These are phyloP conservation scores for Leccinum arenicola DNA, from an alignment of 768 basidiomycete species.

Conservation along the genomic window DNA sequence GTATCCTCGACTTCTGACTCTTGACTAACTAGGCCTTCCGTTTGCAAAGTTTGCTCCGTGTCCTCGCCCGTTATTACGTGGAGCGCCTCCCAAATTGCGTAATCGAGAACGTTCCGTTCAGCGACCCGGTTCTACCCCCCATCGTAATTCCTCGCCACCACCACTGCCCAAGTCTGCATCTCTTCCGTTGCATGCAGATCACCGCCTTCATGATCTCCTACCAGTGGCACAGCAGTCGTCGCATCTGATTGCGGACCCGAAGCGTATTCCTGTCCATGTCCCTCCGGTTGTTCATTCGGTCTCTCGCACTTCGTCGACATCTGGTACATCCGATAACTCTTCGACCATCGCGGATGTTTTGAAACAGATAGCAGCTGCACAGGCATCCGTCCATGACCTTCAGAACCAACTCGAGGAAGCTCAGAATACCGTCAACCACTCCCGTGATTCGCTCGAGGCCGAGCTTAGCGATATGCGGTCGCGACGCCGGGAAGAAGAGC, in stretches of 20 bases:
- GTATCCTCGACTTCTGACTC: conserved; percentile 1
- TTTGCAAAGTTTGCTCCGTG: conserved; percentile 49
- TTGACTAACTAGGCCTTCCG: conserved; percentile 44
- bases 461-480: conserved; percentile 74
- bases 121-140: conserved; percentile 34
- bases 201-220: conserved; percentile 28
- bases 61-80: conserved; percentile 40
- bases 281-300: conserved; percentile 23
- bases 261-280: conserved; percentile 26
- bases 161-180: conserved; percentile 82
- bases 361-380: conserved; percentile 65
- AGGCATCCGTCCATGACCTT: conserved; percentile 62
- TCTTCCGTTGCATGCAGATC: conserved; percentile 66
- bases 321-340: conserved; percentile 51
- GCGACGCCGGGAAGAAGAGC: conserved; percentile 81
- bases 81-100: conserved; percentile 53
- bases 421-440: conserved; percentile 51
- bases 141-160: conserved; percentile 73
- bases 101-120: conserved; percentile 57
- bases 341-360: conserved; percentile 73
- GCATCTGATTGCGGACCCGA: conserved; percentile 23
- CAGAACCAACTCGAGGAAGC: conserved; percentile 66
- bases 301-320: conserved; percentile 24
- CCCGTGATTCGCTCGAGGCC: conserved; percentile 62
- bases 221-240: conserved; percentile 25